A percentile compares a stretch with the other conserved stretches of the same genome.
phyloP scores from a whole-genome alignment of 2,329 filamentous ascomycete genomes.

The Colletotrichum sp. region DNA sequence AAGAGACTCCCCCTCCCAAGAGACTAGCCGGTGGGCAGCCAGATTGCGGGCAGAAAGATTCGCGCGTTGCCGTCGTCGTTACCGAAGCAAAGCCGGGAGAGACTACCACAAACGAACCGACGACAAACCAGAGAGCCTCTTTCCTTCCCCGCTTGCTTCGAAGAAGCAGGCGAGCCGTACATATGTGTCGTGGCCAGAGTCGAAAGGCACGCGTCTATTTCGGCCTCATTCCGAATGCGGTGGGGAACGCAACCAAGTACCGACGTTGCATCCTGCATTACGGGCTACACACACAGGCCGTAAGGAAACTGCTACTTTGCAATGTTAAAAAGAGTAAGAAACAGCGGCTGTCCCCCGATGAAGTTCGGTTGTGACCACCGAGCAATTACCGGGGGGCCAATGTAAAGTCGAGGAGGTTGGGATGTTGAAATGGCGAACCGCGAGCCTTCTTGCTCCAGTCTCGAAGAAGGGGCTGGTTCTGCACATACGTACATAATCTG shows the following conservation, averaged over 20 bases:
- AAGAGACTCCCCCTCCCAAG: neutral
- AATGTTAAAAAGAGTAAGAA: neutral
- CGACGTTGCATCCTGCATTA: slow-evolving; percentile 4
- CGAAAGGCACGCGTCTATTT: neutral
- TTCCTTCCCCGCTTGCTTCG: neutral
- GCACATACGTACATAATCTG: neutral
- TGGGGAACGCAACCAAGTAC: slow-evolving; percentile 13
- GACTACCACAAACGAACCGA: neutral
- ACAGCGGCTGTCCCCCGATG: neutral
- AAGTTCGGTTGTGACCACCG: slow-evolving; percentile 9
- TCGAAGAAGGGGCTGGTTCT: neutral
- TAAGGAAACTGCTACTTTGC: neutral
- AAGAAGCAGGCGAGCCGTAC: neutral
- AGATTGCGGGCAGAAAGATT: neutral
- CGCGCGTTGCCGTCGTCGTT: neutral
- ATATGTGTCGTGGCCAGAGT: neutral
- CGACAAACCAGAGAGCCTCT: neutral
- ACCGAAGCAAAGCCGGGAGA: neutral
- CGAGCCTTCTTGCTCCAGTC: neutral
- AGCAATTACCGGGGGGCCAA: slow-evolving; percentile 7
- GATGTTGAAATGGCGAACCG: neutral
- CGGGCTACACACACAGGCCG: neutral
- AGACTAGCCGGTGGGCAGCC: neutral
- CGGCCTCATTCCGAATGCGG: slow-evolving; percentile 17
- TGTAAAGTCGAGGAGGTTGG: neutral